Percentiles rank a stretch among this genome's conserved stretches.
Conservation (phyloP, 495 filamentous ascomycete species). For the Annulohypoxylon nitens region DNA sequence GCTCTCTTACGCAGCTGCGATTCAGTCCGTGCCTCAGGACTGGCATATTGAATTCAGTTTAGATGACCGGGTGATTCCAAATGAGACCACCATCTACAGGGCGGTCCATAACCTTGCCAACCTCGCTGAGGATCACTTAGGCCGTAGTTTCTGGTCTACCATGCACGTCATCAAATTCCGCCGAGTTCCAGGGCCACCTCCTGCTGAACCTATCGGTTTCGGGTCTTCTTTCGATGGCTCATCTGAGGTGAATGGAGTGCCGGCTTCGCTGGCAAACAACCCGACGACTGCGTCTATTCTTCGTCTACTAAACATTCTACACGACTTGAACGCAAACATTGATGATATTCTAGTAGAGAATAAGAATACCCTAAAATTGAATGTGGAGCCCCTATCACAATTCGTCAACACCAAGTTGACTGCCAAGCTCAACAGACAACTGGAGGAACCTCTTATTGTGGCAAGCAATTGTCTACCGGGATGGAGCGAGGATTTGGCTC, state of each 20-base stretch:
- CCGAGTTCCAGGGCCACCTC: slow-evolving; percentile 87
- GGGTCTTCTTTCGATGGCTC: slow-evolving; percentile 64
- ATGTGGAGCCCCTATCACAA: slow-evolving; percentile 86
- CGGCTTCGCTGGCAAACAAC: slow-evolving; percentile 86
- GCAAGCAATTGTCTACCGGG: slow-evolving; percentile 95
- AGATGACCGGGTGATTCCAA: slow-evolving; percentile 82
- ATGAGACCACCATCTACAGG: slow-evolving; percentile 96
- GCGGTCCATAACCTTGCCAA: slow-evolving; percentile 84
- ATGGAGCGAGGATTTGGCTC: slow-evolving; percentile 98
- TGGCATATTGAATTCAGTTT: slow-evolving; percentile 99
- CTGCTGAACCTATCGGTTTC: slow-evolving; percentile 78
- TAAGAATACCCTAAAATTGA: slow-evolving; percentile 75
- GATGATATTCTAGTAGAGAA: slow-evolving; percentile 96
- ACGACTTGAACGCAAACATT: slow-evolving; percentile 93
- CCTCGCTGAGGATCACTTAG: slow-evolving; percentile 73
- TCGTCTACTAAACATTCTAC: slow-evolving; percentile 88
- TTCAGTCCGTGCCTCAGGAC: slow-evolving; percentile 84
- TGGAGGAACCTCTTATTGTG: slow-evolving; percentile 98
- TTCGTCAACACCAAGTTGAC: slow-evolving; percentile 99
- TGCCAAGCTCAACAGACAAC: slow-evolving; percentile 96
- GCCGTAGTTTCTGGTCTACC: slow-evolving; percentile 86
- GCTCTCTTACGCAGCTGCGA: slow-evolving; percentile 85
- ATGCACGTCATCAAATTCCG: slow-evolving; percentile 93
- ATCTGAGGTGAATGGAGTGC: slow-evolving; percentile 65
- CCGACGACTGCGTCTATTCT: slow-evolving; percentile 88